phyloP scores from a whole-genome alignment of 73 alveolate species.

The Breviolum minutum region DNA sequence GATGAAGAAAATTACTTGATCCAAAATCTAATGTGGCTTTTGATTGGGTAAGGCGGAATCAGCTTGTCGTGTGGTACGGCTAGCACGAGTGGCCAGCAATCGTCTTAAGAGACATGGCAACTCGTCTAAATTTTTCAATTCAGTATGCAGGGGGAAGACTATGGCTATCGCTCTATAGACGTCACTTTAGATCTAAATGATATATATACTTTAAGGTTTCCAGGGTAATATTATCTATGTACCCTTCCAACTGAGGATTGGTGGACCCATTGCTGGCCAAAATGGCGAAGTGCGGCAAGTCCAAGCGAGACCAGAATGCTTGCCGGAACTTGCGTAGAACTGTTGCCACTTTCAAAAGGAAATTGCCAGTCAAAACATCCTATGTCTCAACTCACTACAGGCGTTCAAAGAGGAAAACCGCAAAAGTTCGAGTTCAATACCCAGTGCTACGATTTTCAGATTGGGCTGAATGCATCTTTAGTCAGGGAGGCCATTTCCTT shows the following conservation, averaged over 20 bases:
- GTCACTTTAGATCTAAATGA: not conserved
- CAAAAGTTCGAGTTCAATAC: not conserved
- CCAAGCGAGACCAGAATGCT: not conserved
- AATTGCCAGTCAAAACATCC: not conserved
- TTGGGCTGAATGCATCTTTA: slow-evolving; percentile 12
- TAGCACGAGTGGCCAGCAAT: slow-evolving; percentile 19
- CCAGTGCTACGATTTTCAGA: not conserved
- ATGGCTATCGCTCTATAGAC: not conserved
- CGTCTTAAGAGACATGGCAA: not conserved
- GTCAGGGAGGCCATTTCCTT: not conserved
- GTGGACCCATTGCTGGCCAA: not conserved
- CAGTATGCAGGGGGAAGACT: not conserved
- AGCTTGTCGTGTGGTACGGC: slow-evolving; percentile 15
- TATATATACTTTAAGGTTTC: not conserved
- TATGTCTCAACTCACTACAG: not conserved
- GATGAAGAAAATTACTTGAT: not conserved
- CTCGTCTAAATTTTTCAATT: not conserved
- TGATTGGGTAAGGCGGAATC: slow-evolving; percentile 38
- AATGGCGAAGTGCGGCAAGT: slow-evolving; percentile 38
- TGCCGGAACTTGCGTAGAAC: slow-evolving; percentile 2
- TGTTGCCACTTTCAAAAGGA: not conserved
- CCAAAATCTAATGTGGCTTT: not conserved
- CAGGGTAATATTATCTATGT: not conserved
- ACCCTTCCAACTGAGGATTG: not conserved
- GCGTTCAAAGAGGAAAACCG: not conserved